Percentiles rank a stretch among this genome's conserved stretches.
Conservation (phyloP, 345 rosid species). For the Salix caprea region DNA sequence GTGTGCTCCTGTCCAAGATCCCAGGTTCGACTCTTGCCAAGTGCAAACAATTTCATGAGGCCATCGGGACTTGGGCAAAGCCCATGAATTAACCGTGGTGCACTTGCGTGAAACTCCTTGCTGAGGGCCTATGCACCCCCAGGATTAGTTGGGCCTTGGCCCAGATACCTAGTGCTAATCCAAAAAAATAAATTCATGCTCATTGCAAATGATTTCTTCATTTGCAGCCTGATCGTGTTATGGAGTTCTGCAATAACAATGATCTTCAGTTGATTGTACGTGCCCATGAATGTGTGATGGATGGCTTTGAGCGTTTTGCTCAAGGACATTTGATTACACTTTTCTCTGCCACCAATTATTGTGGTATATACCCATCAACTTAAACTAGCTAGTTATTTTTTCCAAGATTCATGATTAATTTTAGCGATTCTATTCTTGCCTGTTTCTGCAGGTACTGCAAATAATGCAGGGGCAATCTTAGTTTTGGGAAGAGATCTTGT, state of each 20-base stretch:
- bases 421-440: constrained; percentile 1
- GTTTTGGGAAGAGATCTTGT: constrained; percentile 98
- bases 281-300: constrained; percentile 99
- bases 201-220: constrained; percentile 11
- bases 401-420: background rate
- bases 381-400: background rate
- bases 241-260: constrained; percentile 97
- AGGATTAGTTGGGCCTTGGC: background rate
- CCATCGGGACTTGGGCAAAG: too few relatives aligned
- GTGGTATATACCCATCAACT: constrained; percentile 46
- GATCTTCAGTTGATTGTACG: constrained; percentile 97
- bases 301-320: constrained; percentile 96
- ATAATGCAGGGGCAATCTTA: constrained; percentile 94
- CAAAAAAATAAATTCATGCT: background rate
- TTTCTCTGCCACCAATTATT: constrained; percentile 95
- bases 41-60: too few relatives aligned
- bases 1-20: too few relatives aligned
- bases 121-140: background rate
- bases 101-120: too few relatives aligned
- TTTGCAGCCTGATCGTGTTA: constrained; percentile 94
- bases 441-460: constrained; percentile 75
- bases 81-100: too few relatives aligned
- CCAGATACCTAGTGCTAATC: too few relatives aligned
- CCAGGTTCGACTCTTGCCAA: too few relatives aligned
- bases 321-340: constrained; percentile 96